Evolutionary conservation across 1,284 basidiomycete species (phyloP).

Genomic region (Moniliella sp.): DNA sequence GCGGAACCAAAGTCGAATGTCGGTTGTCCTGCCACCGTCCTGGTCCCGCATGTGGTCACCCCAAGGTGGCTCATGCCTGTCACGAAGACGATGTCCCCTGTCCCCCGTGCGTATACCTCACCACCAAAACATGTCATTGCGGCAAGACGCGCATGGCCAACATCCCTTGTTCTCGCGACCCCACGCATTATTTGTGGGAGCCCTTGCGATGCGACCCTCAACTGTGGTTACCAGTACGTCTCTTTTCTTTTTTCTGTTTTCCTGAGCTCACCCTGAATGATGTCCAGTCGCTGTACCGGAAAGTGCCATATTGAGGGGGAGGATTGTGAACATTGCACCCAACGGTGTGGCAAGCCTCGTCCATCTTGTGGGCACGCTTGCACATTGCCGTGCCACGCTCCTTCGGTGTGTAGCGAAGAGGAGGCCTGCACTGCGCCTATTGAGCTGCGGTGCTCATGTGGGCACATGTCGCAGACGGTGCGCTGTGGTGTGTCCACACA

Average conservation of each 20-base stretch:
- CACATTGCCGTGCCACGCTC: constrained; percentile 22
- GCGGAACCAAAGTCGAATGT: constrained; percentile 21
- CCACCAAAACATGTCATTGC: constrained; percentile 22
- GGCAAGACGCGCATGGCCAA: constrained; percentile 22
- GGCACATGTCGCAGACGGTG: constrained; percentile 14
- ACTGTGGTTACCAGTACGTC: constrained; percentile 19
- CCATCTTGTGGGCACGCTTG: constrained; percentile 23
- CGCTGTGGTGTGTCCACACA: constrained; percentile 4
- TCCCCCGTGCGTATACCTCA: constrained; percentile 29
- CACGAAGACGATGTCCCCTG: constrained; percentile 24
- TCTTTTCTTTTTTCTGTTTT: background rate
- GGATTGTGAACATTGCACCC: constrained; percentile 21
- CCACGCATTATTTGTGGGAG: constrained; percentile 15
- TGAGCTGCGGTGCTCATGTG: constrained; percentile 22
- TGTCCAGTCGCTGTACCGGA: constrained; percentile 9
- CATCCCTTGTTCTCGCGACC: constrained; percentile 22
- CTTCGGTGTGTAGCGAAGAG: constrained; percentile 17
- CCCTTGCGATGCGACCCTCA: constrained; percentile 16
- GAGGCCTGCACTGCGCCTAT: constrained; percentile 22
- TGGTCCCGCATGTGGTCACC: constrained; percentile 25
- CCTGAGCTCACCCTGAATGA: background rate
- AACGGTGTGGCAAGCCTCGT: constrained; percentile 23
- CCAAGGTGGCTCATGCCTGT: constrained; percentile 26
- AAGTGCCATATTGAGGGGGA: constrained; percentile 18
- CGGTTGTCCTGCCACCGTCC: constrained; percentile 24